Percentiles rank a stretch among this genome's conserved stretches.
Conservation (phyloP, 345 rosid species). For the Linum usitatissimum region DNA sequence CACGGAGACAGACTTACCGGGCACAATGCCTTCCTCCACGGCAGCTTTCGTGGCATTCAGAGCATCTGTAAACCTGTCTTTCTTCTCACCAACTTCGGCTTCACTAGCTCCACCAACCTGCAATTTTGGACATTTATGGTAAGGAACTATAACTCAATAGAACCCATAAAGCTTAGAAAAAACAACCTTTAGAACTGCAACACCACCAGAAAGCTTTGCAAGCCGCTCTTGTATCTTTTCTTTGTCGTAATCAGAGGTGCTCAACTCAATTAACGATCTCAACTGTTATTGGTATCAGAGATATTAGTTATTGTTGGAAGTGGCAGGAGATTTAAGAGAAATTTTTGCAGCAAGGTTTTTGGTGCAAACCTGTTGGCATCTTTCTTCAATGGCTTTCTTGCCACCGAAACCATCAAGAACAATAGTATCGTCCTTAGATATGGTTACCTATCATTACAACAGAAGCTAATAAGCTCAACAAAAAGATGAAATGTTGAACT, state of each 20-base stretch:
- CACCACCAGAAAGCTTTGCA: constrained; percentile 93
- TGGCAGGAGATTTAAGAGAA: neutral
- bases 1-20: constrained; percentile 35
- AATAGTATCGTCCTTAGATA: constrained; percentile 89
- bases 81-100: constrained; percentile 81
- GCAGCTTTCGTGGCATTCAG: constrained; percentile 98
- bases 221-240: constrained; percentile 91
- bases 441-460: constrained; percentile 34
- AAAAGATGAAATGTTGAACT: too few relatives aligned
- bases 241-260: constrained; percentile 89
- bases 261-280: constrained; percentile 54
- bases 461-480: neutral
- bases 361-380: constrained; percentile 69
- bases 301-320: neutral
- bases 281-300: constrained; percentile 29
- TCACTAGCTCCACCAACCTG: constrained; percentile 99
- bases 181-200: constrained; percentile 85
- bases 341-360: constrained; percentile 1
- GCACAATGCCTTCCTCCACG: constrained; percentile 96
- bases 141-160: too few relatives aligned
- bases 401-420: constrained; percentile 96
- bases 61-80: constrained; percentile 94
- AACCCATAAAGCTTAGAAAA: too few relatives aligned
- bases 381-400: constrained; percentile 71
- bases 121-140: too few relatives aligned